A percentile compares a stretch with the other conserved stretches of the same genome.
Evolutionary conservation across 805 yeast genomes (phyloP).

Genomic region (Starmerella cellae): DNA sequence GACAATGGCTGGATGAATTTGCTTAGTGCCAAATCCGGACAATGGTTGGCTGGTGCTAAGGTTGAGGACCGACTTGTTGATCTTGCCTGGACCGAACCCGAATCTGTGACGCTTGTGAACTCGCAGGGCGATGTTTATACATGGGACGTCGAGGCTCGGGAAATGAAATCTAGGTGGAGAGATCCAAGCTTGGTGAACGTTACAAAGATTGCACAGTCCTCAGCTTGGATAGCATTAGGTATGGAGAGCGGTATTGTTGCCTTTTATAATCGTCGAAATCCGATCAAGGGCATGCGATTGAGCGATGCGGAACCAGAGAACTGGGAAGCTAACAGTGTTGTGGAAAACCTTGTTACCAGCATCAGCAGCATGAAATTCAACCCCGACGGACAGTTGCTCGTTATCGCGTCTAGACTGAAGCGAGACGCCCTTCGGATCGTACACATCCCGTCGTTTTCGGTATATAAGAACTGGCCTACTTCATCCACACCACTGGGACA

Average conservation of each 20-base stretch:
- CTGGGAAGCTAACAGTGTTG: slow-evolving; percentile 43
- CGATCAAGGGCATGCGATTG: slow-evolving; percentile 21
- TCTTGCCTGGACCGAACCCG: slow-evolving; percentile 48
- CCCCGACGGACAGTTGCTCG: slow-evolving; percentile 77
- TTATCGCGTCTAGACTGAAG: slow-evolving; percentile 72
- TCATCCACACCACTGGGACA: slow-evolving; percentile 93
- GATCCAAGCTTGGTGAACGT: slow-evolving; percentile 80
- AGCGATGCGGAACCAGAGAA: slow-evolving; percentile 26
- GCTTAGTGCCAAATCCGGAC: slow-evolving; percentile 63
- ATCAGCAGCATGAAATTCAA: slow-evolving; percentile 63
- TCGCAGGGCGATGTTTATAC: slow-evolving; percentile 84
- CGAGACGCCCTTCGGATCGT: slow-evolving; percentile 77
- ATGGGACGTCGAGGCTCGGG: slow-evolving; percentile 42
- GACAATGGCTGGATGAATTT: slow-evolving; percentile 85
- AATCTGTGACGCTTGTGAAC: slow-evolving; percentile 47
- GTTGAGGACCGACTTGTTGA: slow-evolving; percentile 79
- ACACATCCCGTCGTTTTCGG: slow-evolving; percentile 77
- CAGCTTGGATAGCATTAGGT: slow-evolving; percentile 82
- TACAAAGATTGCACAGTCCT: slow-evolving; percentile 61
- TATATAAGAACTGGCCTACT: slow-evolving; percentile 93
- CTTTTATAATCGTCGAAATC: slow-evolving; percentile 49
- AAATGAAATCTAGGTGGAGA: slow-evolving; percentile 56
- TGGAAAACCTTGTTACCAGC: slow-evolving; percentile 72
- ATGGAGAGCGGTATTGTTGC: slow-evolving; percentile 79
- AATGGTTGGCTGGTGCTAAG: slow-evolving; percentile 76